Evolutionary conservation across 371 early-diverging fungal species (phyloP), one percentile per base, ranked within the genome.

Genomic region (Mortierella sp.): DNA sequence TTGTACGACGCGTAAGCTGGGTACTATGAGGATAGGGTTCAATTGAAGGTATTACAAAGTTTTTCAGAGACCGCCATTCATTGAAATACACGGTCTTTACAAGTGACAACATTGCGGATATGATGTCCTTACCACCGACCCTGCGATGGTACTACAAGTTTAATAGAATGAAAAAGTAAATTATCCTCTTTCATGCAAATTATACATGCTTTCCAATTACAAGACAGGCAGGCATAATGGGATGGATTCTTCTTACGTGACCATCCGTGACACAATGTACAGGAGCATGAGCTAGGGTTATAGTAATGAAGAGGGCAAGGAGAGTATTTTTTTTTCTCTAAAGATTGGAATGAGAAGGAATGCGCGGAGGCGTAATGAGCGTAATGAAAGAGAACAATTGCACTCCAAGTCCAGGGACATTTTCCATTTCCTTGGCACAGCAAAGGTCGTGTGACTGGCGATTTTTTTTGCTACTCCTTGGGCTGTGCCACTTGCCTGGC

Each of bases 1-100:
- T 80, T 80, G 72, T 68, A 80, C 52, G 81, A 80, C 62, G 81
- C 81, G 63, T 80, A 80, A 0, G 81, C 81, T 24, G 81, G 81
- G 52, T 80, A 80, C 81, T 80, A 63, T 28, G 55, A n/a, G 21
- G 40, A 28, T 47, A 16, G 24, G 13, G 40, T 33, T 58, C 33
- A 41, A 22, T 22, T 33, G 15, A 36, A 21, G 28, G 43, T 22
- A 10, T 32, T 59, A 59, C 22, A 41, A 38, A 4, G 32, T 59
- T 28, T 43, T 43, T 22, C 21, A 19, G n/a, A 8, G n/a, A 10
- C 32, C 1, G 4, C n/a, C 24, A 36, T 64, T 64, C 24, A 53
- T 9, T 22, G 4, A 53, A 53, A 41, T 55, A n/a, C 22, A 22
- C 28, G 13, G 58, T 40, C 11, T 36, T 16, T 62, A 21, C n/a